These are phyloP conservation scores for Mycena metata DNA, from an alignment of 768 basidiomycete genomes.

Conservation along the genomic window DNA sequence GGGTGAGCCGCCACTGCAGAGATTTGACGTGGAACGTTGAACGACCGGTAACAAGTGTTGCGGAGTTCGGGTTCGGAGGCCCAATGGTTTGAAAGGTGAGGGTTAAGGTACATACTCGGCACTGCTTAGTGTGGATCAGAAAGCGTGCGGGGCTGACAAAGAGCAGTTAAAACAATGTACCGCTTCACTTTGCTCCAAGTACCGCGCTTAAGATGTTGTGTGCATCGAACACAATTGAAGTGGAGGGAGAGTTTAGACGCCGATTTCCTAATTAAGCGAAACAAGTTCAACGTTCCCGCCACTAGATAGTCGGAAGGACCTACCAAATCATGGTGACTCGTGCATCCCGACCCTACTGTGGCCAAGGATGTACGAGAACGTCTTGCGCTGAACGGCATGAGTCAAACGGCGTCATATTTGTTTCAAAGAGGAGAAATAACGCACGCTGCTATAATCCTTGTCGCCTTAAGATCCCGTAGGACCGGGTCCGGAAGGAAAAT, in stretches of 20 bases:
- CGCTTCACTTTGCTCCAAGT: neutral
- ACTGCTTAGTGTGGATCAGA: constrained; percentile 10
- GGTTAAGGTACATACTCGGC: neutral
- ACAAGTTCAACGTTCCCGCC: neutral
- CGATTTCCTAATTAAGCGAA: neutral
- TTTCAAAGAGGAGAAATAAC: neutral
- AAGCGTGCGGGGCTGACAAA: constrained; percentile 5
- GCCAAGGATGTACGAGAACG: neutral
- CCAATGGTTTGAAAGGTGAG: neutral
- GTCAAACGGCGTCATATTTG: neutral
- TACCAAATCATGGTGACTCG: constrained; percentile 13
- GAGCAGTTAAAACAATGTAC: neutral
- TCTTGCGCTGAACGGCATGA: neutral
- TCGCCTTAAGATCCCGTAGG: neutral
- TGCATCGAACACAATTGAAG: neutral
- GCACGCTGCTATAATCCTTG: constrained; percentile 7
- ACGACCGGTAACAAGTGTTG: neutral
- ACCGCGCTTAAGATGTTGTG: neutral
- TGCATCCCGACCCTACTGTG: neutral
- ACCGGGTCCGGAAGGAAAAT: constrained; percentile 3
- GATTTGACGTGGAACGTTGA: constrained; percentile 7
- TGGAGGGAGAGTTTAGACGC: constrained; percentile 4
- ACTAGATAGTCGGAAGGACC: constrained; percentile 10
- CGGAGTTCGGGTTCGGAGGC: neutral
- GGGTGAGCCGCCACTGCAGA: constrained; percentile 11